Evolutionary conservation across 1,284 basidiomycete species (phyloP), one percentile per base, ranked within the genome.

Genomic region (Cutaneotrichosporon sp.): DNA sequence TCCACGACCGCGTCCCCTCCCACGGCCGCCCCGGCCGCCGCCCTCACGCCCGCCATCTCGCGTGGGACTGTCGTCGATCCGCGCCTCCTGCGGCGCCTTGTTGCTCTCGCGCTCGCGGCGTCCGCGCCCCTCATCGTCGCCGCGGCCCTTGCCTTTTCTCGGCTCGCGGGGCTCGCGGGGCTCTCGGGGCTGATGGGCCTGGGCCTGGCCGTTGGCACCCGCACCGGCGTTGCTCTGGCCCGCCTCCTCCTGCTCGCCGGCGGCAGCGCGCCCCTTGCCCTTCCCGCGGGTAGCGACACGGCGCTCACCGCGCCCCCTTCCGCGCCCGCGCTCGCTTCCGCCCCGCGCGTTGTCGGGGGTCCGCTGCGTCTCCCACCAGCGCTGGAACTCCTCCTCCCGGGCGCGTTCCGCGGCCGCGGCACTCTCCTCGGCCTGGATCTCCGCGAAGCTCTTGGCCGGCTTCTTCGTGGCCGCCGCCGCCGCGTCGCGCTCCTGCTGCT

Each of bases 371-470:
- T 85, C 82, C 91, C 92, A 94, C 92, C 91, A 94, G 65, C 82
- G 83, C 76, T 93, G 77, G 72, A 94, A 95, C 60, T 90, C 89
- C 2, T 82, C 85, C 76, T 93, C 91, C 36, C 82, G 83, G 63
- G 83, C 85, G 38, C 82, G 81, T 3, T 82, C 85, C 16, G 65
- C 61, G 42, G 73, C 68, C 1, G 65, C 66, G 2, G 64, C 62
- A 22, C 62, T 60, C 75, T 94, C 92, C 75, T 95, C 91, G 62
- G 87, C 86, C 76, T 94, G 92, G 49, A 95, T 95, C 67, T 93
- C 87, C n/a, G 82, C 80, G 62, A 93, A 79, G 43, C 87, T 89
- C 47, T 84, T 86, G 10, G 67, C 57, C 7, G 31, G 24, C 56
- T 85, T 85, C 67, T 83, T 84, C 10, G 76, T 72, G 1, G 77